phyloP scores from a whole-genome alignment of 163 green algal species.

The Volvox carteri region DNA sequence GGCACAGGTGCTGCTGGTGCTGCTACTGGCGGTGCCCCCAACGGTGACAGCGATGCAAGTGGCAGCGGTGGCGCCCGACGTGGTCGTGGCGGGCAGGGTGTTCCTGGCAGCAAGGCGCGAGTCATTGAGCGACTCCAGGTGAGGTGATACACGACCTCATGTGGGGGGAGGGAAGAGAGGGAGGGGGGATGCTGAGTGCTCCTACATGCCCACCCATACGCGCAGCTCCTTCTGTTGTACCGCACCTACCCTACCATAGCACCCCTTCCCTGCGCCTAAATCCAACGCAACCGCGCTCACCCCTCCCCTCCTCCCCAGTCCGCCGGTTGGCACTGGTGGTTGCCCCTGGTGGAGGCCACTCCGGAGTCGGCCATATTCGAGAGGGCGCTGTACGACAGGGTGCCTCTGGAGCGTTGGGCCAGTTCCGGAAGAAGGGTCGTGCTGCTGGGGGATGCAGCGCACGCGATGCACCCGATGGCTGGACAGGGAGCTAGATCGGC shows the following conservation, averaged over 20 bases:
- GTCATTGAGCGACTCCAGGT: constrained; percentile 54
- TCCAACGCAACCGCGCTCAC: neutral
- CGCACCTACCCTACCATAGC: too few species aligned
- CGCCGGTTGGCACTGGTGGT: constrained; percentile 5
- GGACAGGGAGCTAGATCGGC: constrained; percentile 63
- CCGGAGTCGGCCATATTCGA: constrained; percentile 66
- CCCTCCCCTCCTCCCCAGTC: neutral
- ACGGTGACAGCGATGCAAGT: neutral
- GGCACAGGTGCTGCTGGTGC: neutral
- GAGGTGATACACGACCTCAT: neutral
- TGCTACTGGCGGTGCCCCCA: neutral
- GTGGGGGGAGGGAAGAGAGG: neutral
- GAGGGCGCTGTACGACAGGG: constrained; percentile 65
- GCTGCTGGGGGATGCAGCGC: constrained; percentile 64
- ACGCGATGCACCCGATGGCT: constrained; percentile 64
- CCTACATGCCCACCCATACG: too few species aligned
- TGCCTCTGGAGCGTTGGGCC: constrained; percentile 51
- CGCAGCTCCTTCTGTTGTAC: too few species aligned
- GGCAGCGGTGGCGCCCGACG: neutral
- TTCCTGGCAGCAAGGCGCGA: constrained; percentile 67
- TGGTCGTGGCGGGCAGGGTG: constrained; percentile 49
- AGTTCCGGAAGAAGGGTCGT: constrained; percentile 41
- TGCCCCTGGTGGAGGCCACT: constrained; percentile 52
- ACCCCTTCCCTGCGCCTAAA: neutral
- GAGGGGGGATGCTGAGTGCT: too few species aligned